These are phyloP conservation scores for Raphidocelis subcapitata DNA, from an alignment of 139 green algal genomes.

Conservation along the genomic window DNA sequence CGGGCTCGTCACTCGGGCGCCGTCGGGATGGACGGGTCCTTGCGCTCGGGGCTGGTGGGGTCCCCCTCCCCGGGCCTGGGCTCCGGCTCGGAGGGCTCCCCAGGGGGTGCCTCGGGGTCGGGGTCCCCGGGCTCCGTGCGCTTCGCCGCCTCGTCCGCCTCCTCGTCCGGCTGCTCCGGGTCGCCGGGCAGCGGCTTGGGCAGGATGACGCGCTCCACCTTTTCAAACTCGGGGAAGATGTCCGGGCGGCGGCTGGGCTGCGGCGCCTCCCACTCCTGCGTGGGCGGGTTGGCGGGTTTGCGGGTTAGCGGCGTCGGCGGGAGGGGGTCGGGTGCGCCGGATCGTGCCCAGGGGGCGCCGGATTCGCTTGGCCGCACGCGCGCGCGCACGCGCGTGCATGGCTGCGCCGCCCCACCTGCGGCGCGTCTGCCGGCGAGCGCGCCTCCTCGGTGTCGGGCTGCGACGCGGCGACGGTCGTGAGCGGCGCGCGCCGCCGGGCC, in stretches of 20 bases:
- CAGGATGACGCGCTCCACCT: slow-evolving; percentile 74
- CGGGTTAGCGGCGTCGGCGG: too few relatives aligned
- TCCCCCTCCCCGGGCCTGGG: slow-evolving; percentile 44
- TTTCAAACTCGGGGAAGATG: slow-evolving; percentile 95
- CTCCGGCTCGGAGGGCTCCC: slow-evolving; percentile 65
- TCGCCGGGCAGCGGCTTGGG: slow-evolving; percentile 76
- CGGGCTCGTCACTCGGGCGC: too few relatives aligned
- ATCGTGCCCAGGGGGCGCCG: background rate
- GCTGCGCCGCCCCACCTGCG: slow-evolving; percentile 51
- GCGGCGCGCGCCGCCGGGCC: too few relatives aligned
- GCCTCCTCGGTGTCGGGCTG: slow-evolving; percentile 89
- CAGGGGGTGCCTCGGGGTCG: slow-evolving; percentile 73
- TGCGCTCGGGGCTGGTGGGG: slow-evolving; percentile 40
- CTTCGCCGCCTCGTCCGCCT: slow-evolving; percentile 84
- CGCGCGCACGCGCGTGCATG: background rate
- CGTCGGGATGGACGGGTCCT: slow-evolving; percentile 7
- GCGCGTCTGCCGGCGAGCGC: slow-evolving; percentile 75
- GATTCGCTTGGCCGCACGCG: background rate
- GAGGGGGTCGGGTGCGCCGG: background rate
- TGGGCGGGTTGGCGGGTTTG: background rate
- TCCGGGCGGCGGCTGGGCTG: slow-evolving; percentile 85
- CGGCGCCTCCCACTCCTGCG: slow-evolving; percentile 91
- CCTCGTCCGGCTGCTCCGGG: slow-evolving; percentile 91
- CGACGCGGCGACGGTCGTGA: slow-evolving; percentile 36
- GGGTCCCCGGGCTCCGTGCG: slow-evolving; percentile 48